These are phyloP conservation scores for Xylariales sp. DNA, from an alignment of 2,329 filamentous ascomycete species.

Conservation along the genomic window DNA sequence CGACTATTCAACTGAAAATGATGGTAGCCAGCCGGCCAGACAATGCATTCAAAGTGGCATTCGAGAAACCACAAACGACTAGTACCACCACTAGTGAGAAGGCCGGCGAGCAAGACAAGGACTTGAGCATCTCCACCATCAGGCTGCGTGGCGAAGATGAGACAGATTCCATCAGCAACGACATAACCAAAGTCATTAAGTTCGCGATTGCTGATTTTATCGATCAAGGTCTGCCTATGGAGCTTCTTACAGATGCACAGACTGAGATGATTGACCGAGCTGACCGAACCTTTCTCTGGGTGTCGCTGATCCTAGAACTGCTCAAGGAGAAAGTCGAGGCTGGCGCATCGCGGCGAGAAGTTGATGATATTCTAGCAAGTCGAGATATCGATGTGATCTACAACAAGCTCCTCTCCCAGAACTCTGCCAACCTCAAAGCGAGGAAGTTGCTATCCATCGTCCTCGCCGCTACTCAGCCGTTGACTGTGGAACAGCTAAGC, in stretches of 20 bases:
- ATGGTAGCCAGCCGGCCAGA: conserved; percentile 14
- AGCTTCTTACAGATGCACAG: conserved; percentile 8
- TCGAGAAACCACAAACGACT: conserved; percentile 6
- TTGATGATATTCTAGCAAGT: conserved; percentile 10
- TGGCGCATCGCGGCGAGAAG: conserved; percentile 10
- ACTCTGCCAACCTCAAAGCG: conserved; percentile 6
- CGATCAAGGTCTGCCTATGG: conserved; percentile 7
- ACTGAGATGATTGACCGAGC: conserved; percentile 10
- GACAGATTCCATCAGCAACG: conserved; percentile 10
- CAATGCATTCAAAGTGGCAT: conserved; percentile 12
- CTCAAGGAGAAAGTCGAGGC: conserved; percentile 9
- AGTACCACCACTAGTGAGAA: too few species aligned
- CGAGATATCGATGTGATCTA: conserved; percentile 12
- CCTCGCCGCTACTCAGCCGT: conserved; percentile 10
- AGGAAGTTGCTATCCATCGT: conserved; percentile 13
- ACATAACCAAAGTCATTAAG: conserved; percentile 11
- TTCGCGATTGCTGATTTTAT: conserved; percentile 10
- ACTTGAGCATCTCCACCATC: conserved; percentile 6
- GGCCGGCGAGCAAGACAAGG: not conserved
- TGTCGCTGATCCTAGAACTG: conserved; percentile 13
- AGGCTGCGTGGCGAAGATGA: conserved; percentile 13
- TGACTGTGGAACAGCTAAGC: conserved; percentile 13
- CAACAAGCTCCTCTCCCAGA: conserved; percentile 10
- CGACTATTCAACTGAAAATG: conserved; percentile 10
- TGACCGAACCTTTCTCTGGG: conserved; percentile 18